A percentile compares a stretch with the other conserved stretches of the same genome.
Evolutionary conservation across 306 rosid species (phyloP).

Genomic region (Elaeagnus macrophylla): DNA sequence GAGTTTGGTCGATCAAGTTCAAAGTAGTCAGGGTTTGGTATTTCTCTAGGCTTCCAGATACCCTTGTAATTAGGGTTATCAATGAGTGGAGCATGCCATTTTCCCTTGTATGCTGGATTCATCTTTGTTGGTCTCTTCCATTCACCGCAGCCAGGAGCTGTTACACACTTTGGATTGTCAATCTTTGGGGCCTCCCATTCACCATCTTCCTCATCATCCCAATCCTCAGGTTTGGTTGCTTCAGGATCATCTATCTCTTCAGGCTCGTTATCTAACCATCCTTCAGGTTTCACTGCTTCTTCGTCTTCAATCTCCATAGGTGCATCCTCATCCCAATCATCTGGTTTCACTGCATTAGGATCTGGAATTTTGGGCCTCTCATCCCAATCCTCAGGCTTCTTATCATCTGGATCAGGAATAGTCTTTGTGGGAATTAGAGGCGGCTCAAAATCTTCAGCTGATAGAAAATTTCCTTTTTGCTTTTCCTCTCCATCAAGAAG

Average conservation of each 20-base stretch:
- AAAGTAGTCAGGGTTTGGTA: constrained; percentile 81
- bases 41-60: constrained; percentile 76
- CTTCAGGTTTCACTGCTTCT: constrained; percentile 94
- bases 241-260: constrained; percentile 93
- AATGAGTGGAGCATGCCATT: constrained; percentile 83
- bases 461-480: constrained; percentile 44
- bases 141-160: constrained; percentile 87
- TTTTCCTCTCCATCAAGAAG: constrained; percentile 48
- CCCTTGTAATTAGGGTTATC: constrained; percentile 91
- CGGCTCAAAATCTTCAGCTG: constrained; percentile 85
- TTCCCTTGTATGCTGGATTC: constrained; percentile 89
- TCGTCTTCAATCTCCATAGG: constrained; percentile 80
- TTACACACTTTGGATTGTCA: constrained; percentile 61
- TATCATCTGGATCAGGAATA: constrained; percentile 87
- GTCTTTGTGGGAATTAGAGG: constrained; percentile 75
- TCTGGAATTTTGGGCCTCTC: constrained; percentile 86
- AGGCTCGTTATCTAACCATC: constrained; percentile 96
- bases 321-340: constrained; percentile 98
- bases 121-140: constrained; percentile 91
- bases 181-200: constrained; percentile 85
- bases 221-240: constrained; percentile 79
- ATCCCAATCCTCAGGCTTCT: constrained; percentile 98
- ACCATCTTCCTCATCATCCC: constrained; percentile 98
- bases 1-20: constrained; percentile 65
- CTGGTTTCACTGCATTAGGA: constrained; percentile 77